Evolutionary conservation across 495 filamentous ascomycete species (phyloP).

Genomic region (Penicillium tannophilum): DNA sequence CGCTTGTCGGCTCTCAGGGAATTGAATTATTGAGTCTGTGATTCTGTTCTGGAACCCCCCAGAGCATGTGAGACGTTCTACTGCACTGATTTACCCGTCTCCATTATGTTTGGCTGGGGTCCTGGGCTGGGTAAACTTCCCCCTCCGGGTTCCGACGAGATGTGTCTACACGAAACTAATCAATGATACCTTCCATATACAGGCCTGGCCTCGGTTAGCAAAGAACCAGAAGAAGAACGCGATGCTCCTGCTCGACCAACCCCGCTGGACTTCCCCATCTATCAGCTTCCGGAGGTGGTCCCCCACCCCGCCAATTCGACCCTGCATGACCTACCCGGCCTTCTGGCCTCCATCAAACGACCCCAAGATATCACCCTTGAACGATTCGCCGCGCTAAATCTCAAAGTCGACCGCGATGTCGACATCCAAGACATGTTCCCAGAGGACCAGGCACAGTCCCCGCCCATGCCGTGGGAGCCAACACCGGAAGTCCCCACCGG

Average conservation of each 20-base stretch:
- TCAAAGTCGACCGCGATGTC: conserved; percentile 46
- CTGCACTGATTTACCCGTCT: conserved; percentile 1
- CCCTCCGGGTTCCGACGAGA: background rate
- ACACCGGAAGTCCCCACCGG: conserved; percentile 17
- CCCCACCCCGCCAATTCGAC: conserved; percentile 29
- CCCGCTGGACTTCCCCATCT: conserved; percentile 52
- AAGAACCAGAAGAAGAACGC: conserved; percentile 46
- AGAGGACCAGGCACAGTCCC: conserved; percentile 36
- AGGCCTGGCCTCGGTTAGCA: conserved; percentile 40
- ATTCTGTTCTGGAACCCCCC: conserved; percentile 8
- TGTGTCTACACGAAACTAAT: background rate
- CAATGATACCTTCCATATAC: background rate
- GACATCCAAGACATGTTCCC: conserved; percentile 49
- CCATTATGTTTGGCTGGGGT: conserved; percentile 44
- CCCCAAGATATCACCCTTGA: conserved; percentile 54
- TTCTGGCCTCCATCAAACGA: conserved; percentile 53
- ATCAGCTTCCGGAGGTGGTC: conserved; percentile 34
- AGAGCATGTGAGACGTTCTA: conserved; percentile 17
- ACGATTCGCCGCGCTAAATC: conserved; percentile 55
- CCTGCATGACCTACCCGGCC: conserved; percentile 37
- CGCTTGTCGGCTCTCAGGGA: background rate
- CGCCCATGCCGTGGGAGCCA: conserved; percentile 52
- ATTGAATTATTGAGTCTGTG: background rate
- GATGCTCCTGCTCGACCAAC: conserved; percentile 48
- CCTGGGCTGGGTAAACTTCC: conserved; percentile 36